Base-by-base conservation (phyloP, 495 filamentous ascomycete species). In the Oleoguttula mirabilis region DNA sequence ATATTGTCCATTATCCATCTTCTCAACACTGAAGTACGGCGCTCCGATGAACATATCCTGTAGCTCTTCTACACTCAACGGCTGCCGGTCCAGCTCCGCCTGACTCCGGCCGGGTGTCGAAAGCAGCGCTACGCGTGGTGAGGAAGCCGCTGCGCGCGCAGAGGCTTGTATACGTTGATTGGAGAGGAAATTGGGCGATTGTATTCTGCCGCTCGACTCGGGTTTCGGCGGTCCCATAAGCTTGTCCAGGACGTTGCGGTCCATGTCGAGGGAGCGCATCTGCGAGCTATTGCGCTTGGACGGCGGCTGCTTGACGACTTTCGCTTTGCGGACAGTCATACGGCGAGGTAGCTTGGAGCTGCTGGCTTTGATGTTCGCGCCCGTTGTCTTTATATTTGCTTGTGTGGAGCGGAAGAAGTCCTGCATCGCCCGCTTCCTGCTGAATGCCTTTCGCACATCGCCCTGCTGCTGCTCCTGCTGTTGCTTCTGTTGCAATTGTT, bases 21-120 rank as follows among this genome's bases (percentile, higher is more conserved):
- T 35, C 21, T 30, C 20, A 1, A 45, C 41, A 3, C 16, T 16
- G 40, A 53, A 48, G 28, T 48, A 45, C 8, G 45, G 50, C 15
- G 50, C 50, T 19, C 50, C 50, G 3, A 39, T 14, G 24, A 48
- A 48, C 50, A 53, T 53, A 11, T 19, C 34, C 5, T 36, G 19
- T 3, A 53, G n/a, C 23, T 53, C 45, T 6, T 30, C 21, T n/a
- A 16, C 19, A 10, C 32, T 35, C 27, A 53, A 36, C 2, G 23
- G 28, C 32, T 15, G 5, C 10, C 19, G 16, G 14, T 47, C 42
- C 6, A 11, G 23, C 32, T 43, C 43, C 11, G 32, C 33, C 32
- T 47, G 36, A 10, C 28, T 40, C 17, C 30, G 16, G n/a, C n/a
- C n/a, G n/a, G n/a, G n/a, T n/a, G n/a, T n/a, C n/a, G n/a, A n/a